phyloP scores from a whole-genome alignment of 176 grass and related monocot species.

The Avena sativa region DNA sequence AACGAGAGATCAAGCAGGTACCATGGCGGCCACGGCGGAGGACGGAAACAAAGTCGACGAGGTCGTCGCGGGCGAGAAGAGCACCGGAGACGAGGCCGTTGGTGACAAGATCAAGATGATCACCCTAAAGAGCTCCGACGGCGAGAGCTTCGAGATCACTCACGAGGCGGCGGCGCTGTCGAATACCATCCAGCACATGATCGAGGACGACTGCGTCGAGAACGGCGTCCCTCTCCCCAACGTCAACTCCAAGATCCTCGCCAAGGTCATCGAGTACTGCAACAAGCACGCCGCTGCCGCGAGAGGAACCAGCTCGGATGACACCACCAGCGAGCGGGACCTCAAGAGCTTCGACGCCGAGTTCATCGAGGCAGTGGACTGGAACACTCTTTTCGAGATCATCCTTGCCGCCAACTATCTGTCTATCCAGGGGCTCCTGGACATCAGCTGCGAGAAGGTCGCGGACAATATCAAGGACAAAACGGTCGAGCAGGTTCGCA shows the following conservation, averaged over 20 bases:
- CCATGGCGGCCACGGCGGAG: neutral
- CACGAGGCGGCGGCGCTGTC: slow-evolving; percentile 18
- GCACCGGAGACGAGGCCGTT: neutral
- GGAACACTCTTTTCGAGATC: neutral
- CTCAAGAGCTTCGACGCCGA: slow-evolving; percentile 9
- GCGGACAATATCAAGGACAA: neutral
- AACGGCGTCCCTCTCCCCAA: slow-evolving; percentile 59
- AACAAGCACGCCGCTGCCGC: slow-evolving; percentile 47
- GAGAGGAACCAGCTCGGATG: neutral
- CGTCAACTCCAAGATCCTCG: slow-evolving; percentile 53
- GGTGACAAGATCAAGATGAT: neutral
- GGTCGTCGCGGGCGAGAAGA: neutral
- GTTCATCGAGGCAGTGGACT: neutral
- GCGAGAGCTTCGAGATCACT: neutral
- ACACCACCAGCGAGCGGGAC: neutral
- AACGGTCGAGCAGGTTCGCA: neutral
- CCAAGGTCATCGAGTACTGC: slow-evolving; percentile 75
- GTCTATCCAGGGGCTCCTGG: neutral
- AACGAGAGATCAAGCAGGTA: neutral
- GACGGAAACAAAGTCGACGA: neutral
- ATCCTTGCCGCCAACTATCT: slow-evolving; percentile 25
- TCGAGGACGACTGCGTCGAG: slow-evolving; percentile 67
- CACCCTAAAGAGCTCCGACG: neutral
- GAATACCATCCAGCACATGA: slow-evolving; percentile 57
- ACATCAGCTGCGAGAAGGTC: neutral